A percentile compares a stretch with the other conserved stretches of the same genome.
Evolutionary conservation across 768 basidiomycete species (phyloP).

Genomic region (Lactarius hatsudake): DNA sequence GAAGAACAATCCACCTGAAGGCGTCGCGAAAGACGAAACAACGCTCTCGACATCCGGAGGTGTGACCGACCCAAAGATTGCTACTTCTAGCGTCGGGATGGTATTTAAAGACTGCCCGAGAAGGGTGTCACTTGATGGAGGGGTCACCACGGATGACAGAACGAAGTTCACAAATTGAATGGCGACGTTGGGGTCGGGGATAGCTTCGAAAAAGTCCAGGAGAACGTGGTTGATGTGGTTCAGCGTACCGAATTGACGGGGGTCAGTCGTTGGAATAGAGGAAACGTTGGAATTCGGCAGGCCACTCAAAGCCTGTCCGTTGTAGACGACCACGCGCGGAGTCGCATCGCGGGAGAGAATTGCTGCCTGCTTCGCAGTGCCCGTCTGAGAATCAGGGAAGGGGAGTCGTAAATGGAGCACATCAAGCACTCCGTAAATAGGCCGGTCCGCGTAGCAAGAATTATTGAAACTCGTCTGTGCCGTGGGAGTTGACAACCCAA

Average conservation of each 20-base stretch:
- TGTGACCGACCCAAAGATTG: slow-evolving; percentile 56
- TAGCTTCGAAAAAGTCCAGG: slow-evolving; percentile 52
- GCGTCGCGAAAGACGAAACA: slow-evolving; percentile 49
- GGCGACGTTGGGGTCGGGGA: slow-evolving; percentile 45
- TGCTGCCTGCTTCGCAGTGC: slow-evolving; percentile 49
- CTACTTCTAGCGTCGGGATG: slow-evolving; percentile 58
- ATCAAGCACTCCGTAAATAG: slow-evolving; percentile 62
- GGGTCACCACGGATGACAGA: slow-evolving; percentile 39
- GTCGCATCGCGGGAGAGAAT: slow-evolving; percentile 43
- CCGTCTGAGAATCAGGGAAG: slow-evolving; percentile 45
- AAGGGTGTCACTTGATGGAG: slow-evolving; percentile 41
- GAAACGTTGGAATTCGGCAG: slow-evolving; percentile 41
- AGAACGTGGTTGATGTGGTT: slow-evolving; percentile 55
- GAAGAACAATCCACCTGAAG: slow-evolving; percentile 54
- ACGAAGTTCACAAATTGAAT: slow-evolving; percentile 50
- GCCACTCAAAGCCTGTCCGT: slow-evolving; percentile 49
- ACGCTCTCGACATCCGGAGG: slow-evolving; percentile 48
- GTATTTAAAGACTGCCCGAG: slow-evolving; percentile 42
- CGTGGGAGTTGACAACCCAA: slow-evolving; percentile 42
- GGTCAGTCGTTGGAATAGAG: slow-evolving; percentile 40
- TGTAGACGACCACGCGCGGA: slow-evolving; percentile 52
- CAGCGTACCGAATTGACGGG: slow-evolving; percentile 55
- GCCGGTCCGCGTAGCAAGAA: slow-evolving; percentile 53
- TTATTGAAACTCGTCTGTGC: slow-evolving; percentile 42
- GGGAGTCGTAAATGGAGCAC: slow-evolving; percentile 57